A percentile compares a stretch with the other conserved stretches of the same genome.
phyloP scores from a whole-genome alignment of 805 yeast species.

The Yamadazyma akitaensis region DNA sequence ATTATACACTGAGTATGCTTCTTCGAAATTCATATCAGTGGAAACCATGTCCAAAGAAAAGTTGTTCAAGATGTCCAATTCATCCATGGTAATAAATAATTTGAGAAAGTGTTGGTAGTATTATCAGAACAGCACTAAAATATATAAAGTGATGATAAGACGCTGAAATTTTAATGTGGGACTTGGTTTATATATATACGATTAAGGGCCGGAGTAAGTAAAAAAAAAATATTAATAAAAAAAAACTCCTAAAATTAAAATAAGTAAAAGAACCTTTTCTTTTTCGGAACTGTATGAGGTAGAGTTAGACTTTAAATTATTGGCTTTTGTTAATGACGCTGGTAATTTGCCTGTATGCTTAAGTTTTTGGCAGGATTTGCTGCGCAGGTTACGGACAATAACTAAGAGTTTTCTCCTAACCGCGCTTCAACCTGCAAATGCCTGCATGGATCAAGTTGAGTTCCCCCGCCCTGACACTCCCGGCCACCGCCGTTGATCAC shows the following conservation, averaged over 20 bases:
- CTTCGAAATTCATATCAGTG: conserved; percentile 44
- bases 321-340: conserved; percentile 1
- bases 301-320: conserved; percentile 1
- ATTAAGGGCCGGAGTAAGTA: too few species aligned
- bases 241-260: not conserved
- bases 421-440: conserved; percentile 6
- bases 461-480: not conserved
- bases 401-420: not conserved
- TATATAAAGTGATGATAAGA: not conserved
- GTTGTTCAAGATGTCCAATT: conserved; percentile 9
- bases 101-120: not conserved
- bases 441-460: not conserved
- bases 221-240: not conserved
- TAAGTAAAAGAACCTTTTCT: conserved; percentile 1
- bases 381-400: not conserved
- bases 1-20: conserved; percentile 40
- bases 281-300: conserved; percentile 3
- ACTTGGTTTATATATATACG: conserved; percentile 1
- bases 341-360: not conserved
- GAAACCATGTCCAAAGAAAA: conserved; percentile 19
- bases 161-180: not conserved
- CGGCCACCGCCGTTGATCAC: not conserved
- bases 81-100: conserved; percentile 4
- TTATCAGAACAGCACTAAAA: not conserved
- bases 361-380: not conserved